A percentile compares a stretch with the other conserved stretches of the same genome.
Conservation (phyloP, 352 stramenopile species). For the Pythium angustatum region DNA sequence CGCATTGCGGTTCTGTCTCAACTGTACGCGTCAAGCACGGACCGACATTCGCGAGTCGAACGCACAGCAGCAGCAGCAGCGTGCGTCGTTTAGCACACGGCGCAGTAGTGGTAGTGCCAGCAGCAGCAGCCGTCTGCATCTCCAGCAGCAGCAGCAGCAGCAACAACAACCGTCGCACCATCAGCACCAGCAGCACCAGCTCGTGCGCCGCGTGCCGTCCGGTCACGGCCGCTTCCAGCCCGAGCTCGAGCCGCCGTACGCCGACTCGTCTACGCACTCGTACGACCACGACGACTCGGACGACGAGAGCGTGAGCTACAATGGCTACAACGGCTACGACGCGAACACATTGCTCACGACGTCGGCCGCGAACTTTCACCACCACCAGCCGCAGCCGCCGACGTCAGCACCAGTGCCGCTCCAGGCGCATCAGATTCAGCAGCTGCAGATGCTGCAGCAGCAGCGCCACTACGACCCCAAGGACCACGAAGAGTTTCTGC, state of each 20-base stretch:
- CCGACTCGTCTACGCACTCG: slow-evolving; percentile 8
- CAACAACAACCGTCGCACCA: not conserved
- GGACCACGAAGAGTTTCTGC: slow-evolving; percentile 24
- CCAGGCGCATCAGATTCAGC: slow-evolving; percentile 16
- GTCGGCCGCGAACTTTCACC: slow-evolving; percentile 2
- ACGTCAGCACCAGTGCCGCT: not conserved
- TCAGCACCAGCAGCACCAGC: slow-evolving; percentile 7
- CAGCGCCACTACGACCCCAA: slow-evolving; percentile 14
- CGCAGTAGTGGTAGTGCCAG: slow-evolving; percentile 11
- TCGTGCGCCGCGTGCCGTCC: slow-evolving; percentile 18
- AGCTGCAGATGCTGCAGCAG: slow-evolving; percentile 25
- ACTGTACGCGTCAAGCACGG: slow-evolving; percentile 35
- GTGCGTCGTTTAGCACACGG: slow-evolving; percentile 8
- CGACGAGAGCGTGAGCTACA: slow-evolving; percentile 19
- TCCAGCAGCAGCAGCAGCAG: not conserved
- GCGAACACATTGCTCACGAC: slow-evolving; percentile 12
- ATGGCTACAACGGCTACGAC: slow-evolving; percentile 3
- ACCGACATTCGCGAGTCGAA: slow-evolving; percentile 19
- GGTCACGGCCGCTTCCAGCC: slow-evolving; percentile 3
- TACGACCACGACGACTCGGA: slow-evolving; percentile 28
- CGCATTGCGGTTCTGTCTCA: slow-evolving; percentile 38
- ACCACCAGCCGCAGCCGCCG: not conserved
- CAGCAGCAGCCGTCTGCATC: not conserved
- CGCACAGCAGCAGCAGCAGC: too few relatives aligned
- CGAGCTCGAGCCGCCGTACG: slow-evolving; percentile 10